phyloP scores from a whole-genome alignment of 805 yeast genomes.

The Saccharomycopsis sp. region DNA sequence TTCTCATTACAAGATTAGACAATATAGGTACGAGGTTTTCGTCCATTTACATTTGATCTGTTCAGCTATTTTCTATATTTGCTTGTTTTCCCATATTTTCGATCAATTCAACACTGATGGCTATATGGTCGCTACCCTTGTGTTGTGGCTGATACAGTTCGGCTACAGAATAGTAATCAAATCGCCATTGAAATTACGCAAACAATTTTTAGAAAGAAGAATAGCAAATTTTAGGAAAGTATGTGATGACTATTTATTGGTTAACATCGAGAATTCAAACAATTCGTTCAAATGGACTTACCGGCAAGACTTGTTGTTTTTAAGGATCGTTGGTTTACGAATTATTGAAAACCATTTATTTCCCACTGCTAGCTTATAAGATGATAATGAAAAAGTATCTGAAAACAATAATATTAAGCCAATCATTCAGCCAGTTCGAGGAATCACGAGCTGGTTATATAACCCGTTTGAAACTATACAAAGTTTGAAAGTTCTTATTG shows the following conservation, averaged over 20 bases:
- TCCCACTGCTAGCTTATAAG: slow-evolving; percentile 36
- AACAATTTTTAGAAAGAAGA: too few relatives aligned
- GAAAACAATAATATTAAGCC: slow-evolving; percentile 33
- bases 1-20: too few relatives aligned
- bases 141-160: slow-evolving; percentile 44
- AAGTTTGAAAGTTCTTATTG: slow-evolving; percentile 34
- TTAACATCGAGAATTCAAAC: slow-evolving; percentile 28
- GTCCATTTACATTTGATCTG: slow-evolving; percentile 47
- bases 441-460: slow-evolving; percentile 37
- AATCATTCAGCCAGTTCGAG: slow-evolving; percentile 39
- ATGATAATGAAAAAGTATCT: too few relatives aligned
- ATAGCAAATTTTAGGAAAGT: too few relatives aligned
- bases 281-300: slow-evolving; percentile 41
- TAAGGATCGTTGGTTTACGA: slow-evolving; percentile 39
- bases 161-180: slow-evolving; percentile 40
- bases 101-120: slow-evolving; percentile 31
- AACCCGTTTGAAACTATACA: slow-evolving; percentile 23
- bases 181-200: too few relatives aligned
- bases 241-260: slow-evolving; percentile 30
- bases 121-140: slow-evolving; percentile 45
- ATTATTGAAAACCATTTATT: slow-evolving; percentile 52
- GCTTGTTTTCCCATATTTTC: slow-evolving; percentile 40
- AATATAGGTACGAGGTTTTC: slow-evolving; percentile 39
- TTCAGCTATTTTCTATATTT: slow-evolving; percentile 42
- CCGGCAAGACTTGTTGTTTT: slow-evolving; percentile 49